Percentiles rank a stretch among this genome's conserved stretches.
Evolutionary conservation across 768 basidiomycete genomes (phyloP).

Genomic region (Infundibulicybe gibba): DNA sequence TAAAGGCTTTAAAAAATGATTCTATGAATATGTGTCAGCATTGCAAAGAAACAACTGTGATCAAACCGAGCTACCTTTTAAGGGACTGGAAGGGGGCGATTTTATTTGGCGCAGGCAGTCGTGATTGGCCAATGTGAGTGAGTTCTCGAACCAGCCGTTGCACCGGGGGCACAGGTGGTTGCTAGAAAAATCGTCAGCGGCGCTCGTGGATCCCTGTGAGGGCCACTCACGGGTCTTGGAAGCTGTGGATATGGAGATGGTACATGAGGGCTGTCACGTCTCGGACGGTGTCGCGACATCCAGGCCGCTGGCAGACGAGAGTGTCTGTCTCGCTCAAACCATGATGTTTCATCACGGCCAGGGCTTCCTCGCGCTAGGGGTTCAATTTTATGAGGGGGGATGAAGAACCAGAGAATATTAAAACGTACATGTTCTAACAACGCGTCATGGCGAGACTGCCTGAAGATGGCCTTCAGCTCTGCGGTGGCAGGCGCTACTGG

Average conservation of each 20-base stretch:
- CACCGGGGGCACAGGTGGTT: slow-evolving; percentile 18
- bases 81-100: slow-evolving; percentile 10
- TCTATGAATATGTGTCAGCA: no score
- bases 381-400: neutral
- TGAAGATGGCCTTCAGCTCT: slow-evolving; percentile 24
- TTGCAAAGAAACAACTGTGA: neutral
- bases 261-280: slow-evolving; percentile 42
- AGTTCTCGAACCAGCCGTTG: slow-evolving; percentile 14
- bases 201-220: slow-evolving; percentile 1
- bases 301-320: slow-evolving; percentile 40
- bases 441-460: slow-evolving; percentile 30
- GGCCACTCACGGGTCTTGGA: slow-evolving; percentile 36
- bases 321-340: slow-evolving; percentile 22
- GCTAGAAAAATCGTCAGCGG: slow-evolving; percentile 8
- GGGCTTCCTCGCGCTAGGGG: slow-evolving; percentile 33
- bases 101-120: slow-evolving; percentile 11
- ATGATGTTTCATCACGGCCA: slow-evolving; percentile 18
- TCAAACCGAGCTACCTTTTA: slow-evolving; percentile 6
- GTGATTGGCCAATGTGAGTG: slow-evolving; percentile 14
- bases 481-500: slow-evolving; percentile 13
- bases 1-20: no score
- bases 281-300: slow-evolving; percentile 39
- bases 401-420: neutral
- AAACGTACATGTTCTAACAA: slow-evolving; percentile 36
- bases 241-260: slow-evolving; percentile 56